Evolutionary conservation across 2,329 filamentous ascomycete species (phyloP).

Genomic region (Fusarium luffae): DNA sequence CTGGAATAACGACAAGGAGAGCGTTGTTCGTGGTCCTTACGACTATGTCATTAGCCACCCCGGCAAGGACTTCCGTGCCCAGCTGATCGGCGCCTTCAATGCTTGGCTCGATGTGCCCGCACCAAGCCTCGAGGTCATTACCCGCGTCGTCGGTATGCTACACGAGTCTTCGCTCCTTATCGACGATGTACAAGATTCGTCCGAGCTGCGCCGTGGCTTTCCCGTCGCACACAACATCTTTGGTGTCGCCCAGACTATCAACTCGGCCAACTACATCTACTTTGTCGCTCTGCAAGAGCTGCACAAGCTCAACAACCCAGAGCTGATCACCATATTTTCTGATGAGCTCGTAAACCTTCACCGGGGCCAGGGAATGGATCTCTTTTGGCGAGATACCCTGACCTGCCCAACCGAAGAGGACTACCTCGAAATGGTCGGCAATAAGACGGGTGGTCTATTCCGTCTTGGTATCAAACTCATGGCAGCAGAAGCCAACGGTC

Average conservation of each 20-base stretch:
- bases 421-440: conserved; percentile 93
- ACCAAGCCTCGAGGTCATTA: conserved; percentile 78
- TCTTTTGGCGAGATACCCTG: conserved; percentile 88
- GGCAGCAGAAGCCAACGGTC: conserved; percentile 74
- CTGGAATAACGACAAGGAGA: conserved; percentile 81
- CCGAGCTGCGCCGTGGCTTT: conserved; percentile 78
- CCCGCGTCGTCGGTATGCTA: conserved; percentile 83
- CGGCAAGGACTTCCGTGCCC: conserved; percentile 85
- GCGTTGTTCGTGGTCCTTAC: conserved; percentile 80
- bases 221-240: conserved; percentile 89
- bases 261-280: conserved; percentile 90
- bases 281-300: conserved; percentile 83
- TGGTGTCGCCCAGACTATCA: conserved; percentile 88
- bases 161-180: conserved; percentile 86
- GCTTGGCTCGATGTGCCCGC: conserved; percentile 80
- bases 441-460: conserved; percentile 91
- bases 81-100: conserved; percentile 85
- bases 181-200: conserved; percentile 89
- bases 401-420: conserved; percentile 88
- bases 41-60: conserved; percentile 83
- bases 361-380: conserved; percentile 88
- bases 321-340: conserved; percentile 76
- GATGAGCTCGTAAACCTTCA: conserved; percentile 88
- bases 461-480: conserved; percentile 87
- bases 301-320: conserved; percentile 74